Base-by-base conservation (phyloP, 768 basidiomycete genomes). In the Zangia roseola region DNA sequence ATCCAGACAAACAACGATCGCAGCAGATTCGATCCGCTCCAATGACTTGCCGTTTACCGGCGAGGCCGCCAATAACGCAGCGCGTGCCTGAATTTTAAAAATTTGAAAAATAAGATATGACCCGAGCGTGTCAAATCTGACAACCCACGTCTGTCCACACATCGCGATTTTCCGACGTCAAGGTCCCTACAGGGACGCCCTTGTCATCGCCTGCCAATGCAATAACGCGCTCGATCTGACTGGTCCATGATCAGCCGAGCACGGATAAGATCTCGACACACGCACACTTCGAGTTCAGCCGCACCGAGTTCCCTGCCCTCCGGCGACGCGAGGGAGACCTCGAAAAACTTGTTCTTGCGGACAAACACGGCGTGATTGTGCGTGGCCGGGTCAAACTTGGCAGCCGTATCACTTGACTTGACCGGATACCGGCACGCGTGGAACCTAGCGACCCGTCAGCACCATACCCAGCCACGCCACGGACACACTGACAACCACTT, bases 311-410 rank as follows among this genome's bases (percentile, higher is more conserved):
- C 89, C 36, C 71, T 62, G 19, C 90, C 92, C 17, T 80, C 73
- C 0, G 74, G 61, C 39, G 83, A 76, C 6, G 74, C 73, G 2
- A 97, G 81, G 4, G 87, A 75, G 8, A 99, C 87, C 59, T 88
- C 76, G 71, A 81, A 99, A 69, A 94, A 94, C 57, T 83, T 82
- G 74, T 95, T 94, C 71, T 94, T 94, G 46, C 94, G 82, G 28
- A 97, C 66, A 47, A 95, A 91, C 28, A 94, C 82, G 63, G 97
- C 78, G 70, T 98, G 94, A 56, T 97, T 90, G 71, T 95, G 79
- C 13, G 73, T 66, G 40, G 70, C 67, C 2, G 87, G 72, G 57
- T 89, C 80, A 65, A 92, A 95, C 68, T 93, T 94, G 45, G 70
- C 70, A 6, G 91, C 91, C 1, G 83, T 88, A 62, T 98, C 97